Conservation (phyloP, 1,284 basidiomycete species). For the Cryptococcus neoformans region DNA sequence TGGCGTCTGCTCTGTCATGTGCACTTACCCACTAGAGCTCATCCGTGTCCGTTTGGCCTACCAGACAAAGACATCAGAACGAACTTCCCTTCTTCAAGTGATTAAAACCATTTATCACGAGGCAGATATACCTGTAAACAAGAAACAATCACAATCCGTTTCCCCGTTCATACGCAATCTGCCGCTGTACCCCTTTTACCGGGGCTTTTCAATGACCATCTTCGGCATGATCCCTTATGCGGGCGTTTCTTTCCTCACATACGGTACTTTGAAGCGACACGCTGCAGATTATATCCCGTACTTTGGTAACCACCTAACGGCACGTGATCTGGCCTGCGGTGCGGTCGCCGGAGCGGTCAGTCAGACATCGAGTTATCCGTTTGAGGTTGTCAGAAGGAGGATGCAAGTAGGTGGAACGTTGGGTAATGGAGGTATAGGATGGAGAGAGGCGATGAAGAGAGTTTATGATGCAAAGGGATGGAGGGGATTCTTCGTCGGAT, state of each 20-base stretch:
- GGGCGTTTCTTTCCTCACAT: slow-evolving; percentile 91
- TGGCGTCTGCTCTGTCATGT: slow-evolving; percentile 81
- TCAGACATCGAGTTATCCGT: slow-evolving; percentile 93
- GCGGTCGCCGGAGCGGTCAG: slow-evolving; percentile 85
- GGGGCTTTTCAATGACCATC: slow-evolving; percentile 90
- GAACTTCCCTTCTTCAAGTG: slow-evolving; percentile 62
- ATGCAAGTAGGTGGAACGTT: slow-evolving; percentile 92
- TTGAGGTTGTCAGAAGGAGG: slow-evolving; percentile 87
- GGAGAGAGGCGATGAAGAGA: slow-evolving; percentile 67
- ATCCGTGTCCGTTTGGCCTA: slow-evolving; percentile 95
- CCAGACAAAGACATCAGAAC: slow-evolving; percentile 60
- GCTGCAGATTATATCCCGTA: slow-evolving; percentile 51
- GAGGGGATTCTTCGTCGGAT: slow-evolving; percentile 89
- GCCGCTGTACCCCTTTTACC: slow-evolving; percentile 63
- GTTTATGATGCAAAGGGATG: slow-evolving; percentile 72
- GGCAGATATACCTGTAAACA: slow-evolving; percentile 38
- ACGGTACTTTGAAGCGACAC: slow-evolving; percentile 74
- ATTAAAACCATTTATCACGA: slow-evolving; percentile 70
- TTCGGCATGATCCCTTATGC: slow-evolving; percentile 95
- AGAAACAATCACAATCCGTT: slow-evolving; percentile 18
- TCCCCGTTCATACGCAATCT: slow-evolving; percentile 48
- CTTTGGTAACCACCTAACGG: slow-evolving; percentile 47
- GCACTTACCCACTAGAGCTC: slow-evolving; percentile 93
- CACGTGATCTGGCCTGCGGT: slow-evolving; percentile 67
- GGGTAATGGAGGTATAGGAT: slow-evolving; percentile 58